These are phyloP conservation scores for Toxoplasma gondii DNA, from an alignment of 169 alveolate species.

Conservation along the genomic window DNA sequence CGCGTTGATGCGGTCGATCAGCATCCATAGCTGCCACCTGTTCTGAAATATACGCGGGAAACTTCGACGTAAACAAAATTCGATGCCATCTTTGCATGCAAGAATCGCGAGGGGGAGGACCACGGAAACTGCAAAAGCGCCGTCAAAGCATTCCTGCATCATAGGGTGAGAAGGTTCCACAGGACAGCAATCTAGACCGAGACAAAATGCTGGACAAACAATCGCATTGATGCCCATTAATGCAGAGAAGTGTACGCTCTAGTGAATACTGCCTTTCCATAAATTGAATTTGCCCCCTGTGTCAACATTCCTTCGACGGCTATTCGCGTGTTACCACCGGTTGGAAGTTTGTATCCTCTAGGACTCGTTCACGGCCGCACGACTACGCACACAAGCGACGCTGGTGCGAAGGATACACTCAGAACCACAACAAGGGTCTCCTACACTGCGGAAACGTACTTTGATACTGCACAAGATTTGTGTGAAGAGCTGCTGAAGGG, in stretches of 20 bases:
- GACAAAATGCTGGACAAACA: no score
- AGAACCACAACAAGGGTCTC: no score
- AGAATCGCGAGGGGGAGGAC: slow-evolving; percentile 21
- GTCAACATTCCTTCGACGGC: background rate
- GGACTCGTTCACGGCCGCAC: no score
- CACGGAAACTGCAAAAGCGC: slow-evolving; percentile 16
- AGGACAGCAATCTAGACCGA: background rate
- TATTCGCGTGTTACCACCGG: no score
- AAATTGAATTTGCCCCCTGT: background rate
- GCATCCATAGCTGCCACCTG: slow-evolving; percentile 25
- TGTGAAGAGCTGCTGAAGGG: slow-evolving; percentile 22
- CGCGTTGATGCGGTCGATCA: slow-evolving; percentile 24
- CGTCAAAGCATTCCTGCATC: slow-evolving; percentile 25
- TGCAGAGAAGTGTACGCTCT: background rate
- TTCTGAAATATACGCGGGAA: slow-evolving; percentile 1
- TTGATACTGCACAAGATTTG: background rate
- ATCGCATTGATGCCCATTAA: no score
- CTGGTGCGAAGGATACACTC: no score
- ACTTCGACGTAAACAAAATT: slow-evolving; percentile 2
- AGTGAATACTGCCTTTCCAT: no score
- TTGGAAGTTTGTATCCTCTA: no score
- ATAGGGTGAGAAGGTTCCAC: background rate
- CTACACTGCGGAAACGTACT: background rate
- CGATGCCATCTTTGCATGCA: slow-evolving; percentile 35
- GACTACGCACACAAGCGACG: no score